phyloP scores from a whole-genome alignment of 352 stramenopile genomes.

The Phytophthora capsici region DNA sequence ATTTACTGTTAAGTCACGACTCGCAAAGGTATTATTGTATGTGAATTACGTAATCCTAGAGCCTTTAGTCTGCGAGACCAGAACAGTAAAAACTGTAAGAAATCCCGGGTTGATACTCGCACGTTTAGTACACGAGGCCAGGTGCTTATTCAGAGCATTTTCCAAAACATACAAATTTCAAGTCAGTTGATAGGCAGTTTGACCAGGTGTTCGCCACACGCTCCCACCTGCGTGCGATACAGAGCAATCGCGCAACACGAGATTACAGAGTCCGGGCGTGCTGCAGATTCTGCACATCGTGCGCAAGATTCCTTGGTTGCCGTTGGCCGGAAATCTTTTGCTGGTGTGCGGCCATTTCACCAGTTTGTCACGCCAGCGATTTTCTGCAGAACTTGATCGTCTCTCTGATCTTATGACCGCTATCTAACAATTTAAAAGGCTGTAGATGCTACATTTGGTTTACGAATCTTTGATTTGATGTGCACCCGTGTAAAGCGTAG shows the following conservation, averaged over 20 bases:
- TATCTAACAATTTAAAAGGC: not conserved
- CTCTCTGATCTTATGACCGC: constrained; percentile 8
- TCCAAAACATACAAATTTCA: constrained; percentile 9
- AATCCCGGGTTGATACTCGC: constrained; percentile 26
- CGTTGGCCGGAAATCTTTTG: constrained; percentile 34
- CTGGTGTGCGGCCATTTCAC: constrained; percentile 27
- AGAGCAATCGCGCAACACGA: constrained; percentile 25
- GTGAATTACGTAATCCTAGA: constrained; percentile 1
- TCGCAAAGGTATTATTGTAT: not conserved
- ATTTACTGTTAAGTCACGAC: constrained; percentile 1
- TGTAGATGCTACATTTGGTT: not conserved
- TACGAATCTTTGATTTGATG: constrained; percentile 6
- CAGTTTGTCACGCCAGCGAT: constrained; percentile 7
- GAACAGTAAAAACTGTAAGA: not conserved
- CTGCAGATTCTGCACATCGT: constrained; percentile 29
- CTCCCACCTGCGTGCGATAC: constrained; percentile 21
- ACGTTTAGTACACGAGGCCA: constrained; percentile 42
- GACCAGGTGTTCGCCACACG: constrained; percentile 21
- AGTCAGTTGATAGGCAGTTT: constrained; percentile 20
- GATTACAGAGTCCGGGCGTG: constrained; percentile 12
- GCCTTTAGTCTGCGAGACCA: constrained; percentile 36
- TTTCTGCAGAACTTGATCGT: not conserved
- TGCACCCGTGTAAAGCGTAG: not conserved
- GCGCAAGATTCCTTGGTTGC: constrained; percentile 39
- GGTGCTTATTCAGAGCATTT: not conserved